A percentile compares a stretch with the other conserved stretches of the same genome.
phyloP scores from a whole-genome alignment of 805 yeast genomes.

The Metschnikowia dekortorum region DNA sequence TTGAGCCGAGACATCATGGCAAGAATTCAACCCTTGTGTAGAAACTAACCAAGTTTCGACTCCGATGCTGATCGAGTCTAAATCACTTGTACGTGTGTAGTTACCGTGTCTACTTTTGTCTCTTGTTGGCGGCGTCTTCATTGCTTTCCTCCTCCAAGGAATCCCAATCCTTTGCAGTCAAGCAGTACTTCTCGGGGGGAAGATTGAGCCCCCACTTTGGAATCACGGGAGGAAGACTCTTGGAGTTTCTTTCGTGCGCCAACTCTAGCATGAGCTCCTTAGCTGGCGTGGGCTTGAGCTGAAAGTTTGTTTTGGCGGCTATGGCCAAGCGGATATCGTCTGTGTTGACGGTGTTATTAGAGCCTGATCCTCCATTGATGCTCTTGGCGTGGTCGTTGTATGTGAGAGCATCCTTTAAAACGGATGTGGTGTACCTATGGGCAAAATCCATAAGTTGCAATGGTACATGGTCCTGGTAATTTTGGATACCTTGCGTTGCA shows the following conservation, averaged over 20 bases:
- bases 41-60: too few relatives aligned
- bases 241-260: conserved; percentile 88
- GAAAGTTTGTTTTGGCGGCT: conserved; percentile 90
- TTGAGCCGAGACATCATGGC: too few relatives aligned
- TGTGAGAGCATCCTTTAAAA: conserved; percentile 82
- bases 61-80: too few relatives aligned
- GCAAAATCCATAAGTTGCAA: conserved; percentile 97
- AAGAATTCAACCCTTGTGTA: background rate
- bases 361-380: conserved; percentile 24
- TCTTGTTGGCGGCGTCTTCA: conserved; percentile 14
- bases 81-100: too few relatives aligned
- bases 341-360: conserved; percentile 52
- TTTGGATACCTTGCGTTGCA: conserved; percentile 88
- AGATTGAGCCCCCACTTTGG: conserved; percentile 88
- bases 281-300: conserved; percentile 91
- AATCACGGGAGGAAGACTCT: conserved; percentile 85
- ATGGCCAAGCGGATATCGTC: conserved; percentile 92
- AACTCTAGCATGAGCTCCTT: conserved; percentile 85
- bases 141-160: conserved; percentile 22
- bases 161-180: conserved; percentile 79
- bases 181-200: conserved; percentile 96
- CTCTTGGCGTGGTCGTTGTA: conserved; percentile 78
- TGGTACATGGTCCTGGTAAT: conserved; percentile 94
- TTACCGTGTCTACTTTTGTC: conserved; percentile 2
- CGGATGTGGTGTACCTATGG: conserved; percentile 77